Percentiles rank a stretch among this genome's conserved stretches.
These are phyloP conservation scores for Fusarium nygamai DNA, from an alignment of 2,329 filamentous ascomycete species.

Conservation along the genomic window DNA sequence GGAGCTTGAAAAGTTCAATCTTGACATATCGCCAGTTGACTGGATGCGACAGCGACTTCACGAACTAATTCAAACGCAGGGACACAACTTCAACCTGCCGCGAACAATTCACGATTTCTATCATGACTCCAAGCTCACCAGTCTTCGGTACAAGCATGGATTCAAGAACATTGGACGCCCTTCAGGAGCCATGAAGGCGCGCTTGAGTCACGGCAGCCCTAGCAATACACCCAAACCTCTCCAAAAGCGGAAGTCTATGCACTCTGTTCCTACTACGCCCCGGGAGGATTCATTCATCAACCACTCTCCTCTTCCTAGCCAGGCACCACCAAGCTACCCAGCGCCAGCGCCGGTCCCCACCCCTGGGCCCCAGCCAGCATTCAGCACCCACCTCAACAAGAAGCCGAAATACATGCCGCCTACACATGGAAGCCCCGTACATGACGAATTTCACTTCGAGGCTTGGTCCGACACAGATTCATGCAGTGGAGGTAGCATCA, in stretches of 20 bases:
- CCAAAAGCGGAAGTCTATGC: conserved; percentile 50
- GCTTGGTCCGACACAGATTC: conserved; percentile 65
- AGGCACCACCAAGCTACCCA: conserved; percentile 11
- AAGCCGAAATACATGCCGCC: conserved; percentile 40
- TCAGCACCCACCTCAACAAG: conserved; percentile 39
- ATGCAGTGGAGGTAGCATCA: conserved; percentile 56
- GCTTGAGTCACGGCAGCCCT: conserved; percentile 38
- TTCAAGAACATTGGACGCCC: conserved; percentile 68
- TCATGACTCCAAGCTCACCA: conserved; percentile 62
- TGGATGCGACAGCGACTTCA: conserved; percentile 68
- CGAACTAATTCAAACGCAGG: conserved; percentile 57
- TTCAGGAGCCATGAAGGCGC: conserved; percentile 55
- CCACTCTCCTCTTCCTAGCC: conserved; percentile 41
- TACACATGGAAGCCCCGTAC: conserved; percentile 4
- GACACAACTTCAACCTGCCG: conserved; percentile 61
- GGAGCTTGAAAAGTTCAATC: conserved; percentile 63
- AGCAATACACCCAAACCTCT: conserved; percentile 38
- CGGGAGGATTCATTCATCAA: conserved; percentile 42
- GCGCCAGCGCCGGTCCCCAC: neutral
- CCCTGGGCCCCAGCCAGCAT: conserved; percentile 10
- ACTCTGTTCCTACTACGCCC: conserved; percentile 44
- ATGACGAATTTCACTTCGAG: conserved; percentile 55
- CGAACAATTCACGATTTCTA: conserved; percentile 65
- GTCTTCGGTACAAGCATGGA: conserved; percentile 61
- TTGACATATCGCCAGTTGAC: conserved; percentile 62